Conservation (phyloP, 1,139 yeast species). For the Saccharomyces hybrid region DNA sequence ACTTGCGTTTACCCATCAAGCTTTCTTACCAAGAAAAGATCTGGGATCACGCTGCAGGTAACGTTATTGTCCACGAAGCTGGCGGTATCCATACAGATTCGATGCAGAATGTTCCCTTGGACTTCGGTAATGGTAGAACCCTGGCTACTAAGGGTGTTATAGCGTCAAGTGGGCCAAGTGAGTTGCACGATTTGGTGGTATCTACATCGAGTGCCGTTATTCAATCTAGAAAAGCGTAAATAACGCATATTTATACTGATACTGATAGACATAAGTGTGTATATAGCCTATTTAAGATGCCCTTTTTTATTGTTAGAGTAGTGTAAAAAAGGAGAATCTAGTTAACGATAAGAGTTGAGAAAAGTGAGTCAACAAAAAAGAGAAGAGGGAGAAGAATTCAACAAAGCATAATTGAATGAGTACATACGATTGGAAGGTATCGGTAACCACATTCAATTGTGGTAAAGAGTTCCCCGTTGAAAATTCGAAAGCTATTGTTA, state of each 20-base stretch:
- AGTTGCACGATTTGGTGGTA: slow-evolving; percentile 55
- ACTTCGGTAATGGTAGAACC: slow-evolving; percentile 83
- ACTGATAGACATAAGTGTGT: neutral
- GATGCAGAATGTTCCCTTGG: slow-evolving; percentile 53
- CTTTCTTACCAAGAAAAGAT: slow-evolving; percentile 80
- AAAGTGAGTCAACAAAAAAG: neutral
- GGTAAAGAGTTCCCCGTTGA: slow-evolving; percentile 25
- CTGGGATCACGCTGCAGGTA: slow-evolving; percentile 99
- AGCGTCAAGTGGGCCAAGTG: slow-evolving; percentile 56
- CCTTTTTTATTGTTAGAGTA: neutral
- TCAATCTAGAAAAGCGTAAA: slow-evolving; percentile 10
- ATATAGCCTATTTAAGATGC: neutral
- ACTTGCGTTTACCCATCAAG: slow-evolving; percentile 76
- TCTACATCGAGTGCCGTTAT: slow-evolving; percentile 43
- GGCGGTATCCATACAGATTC: slow-evolving; percentile 90
- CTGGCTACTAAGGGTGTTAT: slow-evolving; percentile 82
- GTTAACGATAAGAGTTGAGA: neutral
- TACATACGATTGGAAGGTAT: slow-evolving; percentile 8
- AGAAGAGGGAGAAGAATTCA: neutral
- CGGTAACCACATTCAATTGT: slow-evolving; percentile 26
- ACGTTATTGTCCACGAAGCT: slow-evolving; percentile 74
- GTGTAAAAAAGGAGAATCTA: neutral
- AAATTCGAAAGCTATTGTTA: slow-evolving; percentile 9
- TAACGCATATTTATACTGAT: neutral
- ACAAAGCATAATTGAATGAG: neutral